Conservation (phyloP, 2,329 filamentous ascomycete genomes). For the Xylariales sp. region DNA sequence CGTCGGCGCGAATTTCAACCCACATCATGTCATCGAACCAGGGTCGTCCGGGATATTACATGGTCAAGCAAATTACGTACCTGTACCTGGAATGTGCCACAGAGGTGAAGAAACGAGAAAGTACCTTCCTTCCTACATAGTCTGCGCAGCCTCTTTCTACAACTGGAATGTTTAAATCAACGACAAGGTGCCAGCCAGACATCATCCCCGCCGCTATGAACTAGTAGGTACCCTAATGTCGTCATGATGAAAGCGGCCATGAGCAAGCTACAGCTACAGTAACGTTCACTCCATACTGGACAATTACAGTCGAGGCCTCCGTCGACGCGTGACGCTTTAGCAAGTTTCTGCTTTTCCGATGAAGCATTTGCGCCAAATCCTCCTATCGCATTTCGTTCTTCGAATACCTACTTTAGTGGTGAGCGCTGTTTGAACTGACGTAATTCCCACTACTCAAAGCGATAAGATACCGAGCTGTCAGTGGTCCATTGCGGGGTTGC, state of each 20-base stretch:
- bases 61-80: neutral
- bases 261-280: no score
- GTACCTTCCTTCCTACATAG: constrained; percentile 1
- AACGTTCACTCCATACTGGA: no score
- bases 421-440: constrained; percentile 16
- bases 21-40: neutral
- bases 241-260: no score
- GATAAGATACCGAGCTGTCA: constrained; percentile 22
- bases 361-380: neutral
- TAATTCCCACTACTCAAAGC: constrained; percentile 22
- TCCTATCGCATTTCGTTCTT: neutral
- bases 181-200: no score
- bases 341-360: neutral
- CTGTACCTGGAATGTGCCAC: neutral
- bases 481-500: constrained; percentile 12
- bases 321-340: no score
- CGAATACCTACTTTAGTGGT: no score
- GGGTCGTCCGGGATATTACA: constrained; percentile 1
- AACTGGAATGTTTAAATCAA: no score
- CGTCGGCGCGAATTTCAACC: neutral
- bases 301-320: no score
- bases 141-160: no score
- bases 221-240: neutral
- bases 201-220: no score
- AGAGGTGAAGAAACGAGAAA: neutral